These are phyloP conservation scores for Curvularia sp. DNA, from an alignment of 2,329 filamentous ascomycete genomes.

Conservation along the genomic window DNA sequence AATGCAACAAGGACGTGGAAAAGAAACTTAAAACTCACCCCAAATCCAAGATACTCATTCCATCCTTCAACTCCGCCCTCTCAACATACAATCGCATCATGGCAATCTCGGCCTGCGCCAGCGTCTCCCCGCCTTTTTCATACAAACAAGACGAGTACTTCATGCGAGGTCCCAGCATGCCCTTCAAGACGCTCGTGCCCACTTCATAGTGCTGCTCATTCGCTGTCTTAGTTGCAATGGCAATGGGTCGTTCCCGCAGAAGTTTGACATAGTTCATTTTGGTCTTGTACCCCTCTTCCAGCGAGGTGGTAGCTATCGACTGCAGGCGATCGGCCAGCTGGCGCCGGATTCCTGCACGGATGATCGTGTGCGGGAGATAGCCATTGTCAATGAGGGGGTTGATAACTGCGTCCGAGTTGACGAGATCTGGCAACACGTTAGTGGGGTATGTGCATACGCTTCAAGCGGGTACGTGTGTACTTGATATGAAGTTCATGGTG, in stretches of 20 bases:
- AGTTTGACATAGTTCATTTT: constrained; percentile 70
- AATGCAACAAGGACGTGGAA: constrained; percentile 12
- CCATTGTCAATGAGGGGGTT: constrained; percentile 66
- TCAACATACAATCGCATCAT: constrained; percentile 71
- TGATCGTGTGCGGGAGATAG: constrained; percentile 67
- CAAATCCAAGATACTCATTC: constrained; percentile 68
- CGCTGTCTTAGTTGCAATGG: constrained; percentile 69
- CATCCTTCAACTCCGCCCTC: constrained; percentile 65
- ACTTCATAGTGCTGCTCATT: constrained; percentile 78
- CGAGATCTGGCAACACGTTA: constrained; percentile 27
- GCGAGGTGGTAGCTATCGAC: constrained; percentile 61
- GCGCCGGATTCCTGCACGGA: constrained; percentile 70
- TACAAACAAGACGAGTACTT: constrained; percentile 76
- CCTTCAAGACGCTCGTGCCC: constrained; percentile 67
- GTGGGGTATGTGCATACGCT: neutral
- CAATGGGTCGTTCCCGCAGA: constrained; percentile 68
- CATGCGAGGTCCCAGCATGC: constrained; percentile 71
- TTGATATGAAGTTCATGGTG: constrained; percentile 45
- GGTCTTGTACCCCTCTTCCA: constrained; percentile 60
- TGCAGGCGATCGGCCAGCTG: constrained; percentile 68
- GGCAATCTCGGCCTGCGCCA: constrained; percentile 69
- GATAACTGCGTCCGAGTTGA: constrained; percentile 36
- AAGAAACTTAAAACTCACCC: constrained; percentile 57
- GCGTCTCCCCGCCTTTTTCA: constrained; percentile 60
- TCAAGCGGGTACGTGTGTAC: constrained; percentile 24